A percentile compares a stretch with the other conserved stretches of the same genome.
Conservation (phyloP, 2,329 filamentous ascomycete genomes). For the Diaporthe humulicola region DNA sequence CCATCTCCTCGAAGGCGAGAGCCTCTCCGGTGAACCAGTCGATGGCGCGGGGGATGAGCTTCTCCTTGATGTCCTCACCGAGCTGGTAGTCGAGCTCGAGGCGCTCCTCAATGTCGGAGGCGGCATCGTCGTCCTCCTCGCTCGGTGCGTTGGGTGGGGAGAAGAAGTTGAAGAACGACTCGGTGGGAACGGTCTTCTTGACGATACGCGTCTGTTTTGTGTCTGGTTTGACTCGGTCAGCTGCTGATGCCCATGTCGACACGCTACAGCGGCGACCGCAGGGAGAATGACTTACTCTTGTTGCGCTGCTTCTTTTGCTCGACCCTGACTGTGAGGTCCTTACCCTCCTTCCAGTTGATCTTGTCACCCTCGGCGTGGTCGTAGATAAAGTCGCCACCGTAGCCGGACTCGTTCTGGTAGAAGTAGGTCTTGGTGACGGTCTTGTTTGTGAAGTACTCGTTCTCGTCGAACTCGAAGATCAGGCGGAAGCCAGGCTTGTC, state of each 20-base stretch:
- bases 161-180: conserved; percentile 99
- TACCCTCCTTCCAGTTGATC: conserved; percentile 95
- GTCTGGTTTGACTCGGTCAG: conserved; percentile 67
- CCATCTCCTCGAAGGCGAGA: conserved; percentile 93
- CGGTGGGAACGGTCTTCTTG: conserved; percentile 98
- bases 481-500: conserved; percentile 98
- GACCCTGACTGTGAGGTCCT: conserved; percentile 92
- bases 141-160: conserved; percentile 89
- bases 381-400: conserved; percentile 99
- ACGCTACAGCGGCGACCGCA: not conserved
- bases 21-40: conserved; percentile 99
- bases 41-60: conserved; percentile 96
- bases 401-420: conserved; percentile 98
- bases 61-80: conserved; percentile 99
- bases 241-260: not conserved
- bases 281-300: conserved; percentile 79
- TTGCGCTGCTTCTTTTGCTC: conserved; percentile 99
- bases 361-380: conserved; percentile 98
- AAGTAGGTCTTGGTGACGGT: conserved; percentile 97
- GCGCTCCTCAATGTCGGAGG: conserved; percentile 95
- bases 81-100: conserved; percentile 99
- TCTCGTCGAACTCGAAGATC: conserved; percentile 96
- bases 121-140: conserved; percentile 80
- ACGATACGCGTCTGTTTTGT: conserved; percentile 99
- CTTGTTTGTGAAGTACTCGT: conserved; percentile 98